Evolutionary conservation across 2,329 filamentous ascomycete species (phyloP).

Genomic region (Didymella glomerata): DNA sequence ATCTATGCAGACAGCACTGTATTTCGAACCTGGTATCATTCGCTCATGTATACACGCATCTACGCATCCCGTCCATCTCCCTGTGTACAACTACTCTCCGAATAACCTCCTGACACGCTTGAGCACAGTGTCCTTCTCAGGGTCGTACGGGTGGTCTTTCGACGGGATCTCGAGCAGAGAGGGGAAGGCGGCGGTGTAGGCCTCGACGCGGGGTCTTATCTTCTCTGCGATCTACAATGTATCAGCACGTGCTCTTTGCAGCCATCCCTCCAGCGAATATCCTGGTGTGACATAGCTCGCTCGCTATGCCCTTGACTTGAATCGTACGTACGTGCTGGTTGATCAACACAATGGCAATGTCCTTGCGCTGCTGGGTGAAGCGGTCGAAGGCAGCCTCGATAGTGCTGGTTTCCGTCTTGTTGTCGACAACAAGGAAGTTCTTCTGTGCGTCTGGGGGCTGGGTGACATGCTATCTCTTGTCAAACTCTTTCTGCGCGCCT

Average conservation of each 20-base stretch:
- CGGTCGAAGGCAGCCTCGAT: constrained; percentile 91
- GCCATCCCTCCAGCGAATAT: too few species aligned
- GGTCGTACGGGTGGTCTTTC: constrained; percentile 98
- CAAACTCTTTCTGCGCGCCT: constrained; percentile 1
- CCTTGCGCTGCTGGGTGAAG: constrained; percentile 90
- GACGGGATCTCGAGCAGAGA: constrained; percentile 95
- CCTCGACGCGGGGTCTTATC: constrained; percentile 90
- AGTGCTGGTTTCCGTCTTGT: constrained; percentile 85
- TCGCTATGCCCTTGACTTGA: too few species aligned
- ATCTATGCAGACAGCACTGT: background rate
- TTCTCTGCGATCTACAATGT: constrained; percentile 80
- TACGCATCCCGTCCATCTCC: background rate
- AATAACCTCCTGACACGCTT: constrained; percentile 81
- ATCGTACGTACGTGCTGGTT: constrained; percentile 87
- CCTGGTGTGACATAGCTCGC: too few species aligned
- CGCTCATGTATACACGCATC: constrained; percentile 12
- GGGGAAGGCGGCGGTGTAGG: constrained; percentile 94
- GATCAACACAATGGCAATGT: constrained; percentile 95
- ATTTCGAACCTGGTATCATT: constrained; percentile 6
- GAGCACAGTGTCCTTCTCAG: constrained; percentile 97
- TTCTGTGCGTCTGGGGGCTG: constrained; percentile 87
- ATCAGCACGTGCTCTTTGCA: constrained; percentile 16
- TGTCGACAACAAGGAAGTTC: constrained; percentile 97
- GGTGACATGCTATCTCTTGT: constrained; percentile 79
- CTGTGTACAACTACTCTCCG: constrained; percentile 65